Conservation (phyloP, 2,329 filamentous ascomycete species). For the Trichoderma breve region DNA sequence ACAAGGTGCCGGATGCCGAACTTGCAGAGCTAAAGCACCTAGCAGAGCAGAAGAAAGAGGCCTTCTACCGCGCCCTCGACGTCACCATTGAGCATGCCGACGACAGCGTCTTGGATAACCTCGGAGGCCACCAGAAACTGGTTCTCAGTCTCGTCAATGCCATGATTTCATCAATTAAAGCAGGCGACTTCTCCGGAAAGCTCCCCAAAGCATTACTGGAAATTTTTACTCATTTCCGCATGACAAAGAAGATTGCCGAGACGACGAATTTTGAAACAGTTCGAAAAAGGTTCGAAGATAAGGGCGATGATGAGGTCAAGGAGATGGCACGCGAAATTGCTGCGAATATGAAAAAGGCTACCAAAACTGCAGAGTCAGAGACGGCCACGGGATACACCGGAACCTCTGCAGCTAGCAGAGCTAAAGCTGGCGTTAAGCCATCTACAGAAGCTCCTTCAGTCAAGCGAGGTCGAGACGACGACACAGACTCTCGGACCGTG, state of each 20-base stretch:
- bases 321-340: conserved; percentile 58
- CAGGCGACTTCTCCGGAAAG: conserved; percentile 51
- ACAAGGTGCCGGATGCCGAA: conserved; percentile 39
- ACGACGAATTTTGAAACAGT: conserved; percentile 66
- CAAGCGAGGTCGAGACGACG: conserved; percentile 43
- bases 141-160: conserved; percentile 54
- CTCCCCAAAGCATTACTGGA: conserved; percentile 56
- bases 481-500: conserved; percentile 38
- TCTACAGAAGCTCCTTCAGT: conserved; percentile 30
- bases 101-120: conserved; percentile 54
- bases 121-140: conserved; percentile 57
- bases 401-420: conserved; percentile 40
- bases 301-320: conserved; percentile 64
- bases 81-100: conserved; percentile 55
- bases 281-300: conserved; percentile 60
- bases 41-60: conserved; percentile 46
- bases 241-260: conserved; percentile 59
- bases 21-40: conserved; percentile 40
- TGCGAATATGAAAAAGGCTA: conserved; percentile 44
- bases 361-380: conserved; percentile 35
- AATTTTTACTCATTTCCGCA: conserved; percentile 61
- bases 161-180: conserved; percentile 54
- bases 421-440: conserved; percentile 35
- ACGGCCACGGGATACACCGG: conserved; percentile 39
- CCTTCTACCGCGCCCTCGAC: conserved; percentile 52